Conservation (phyloP, 2,329 filamentous ascomycete species). For the Myriosclerotinia curreyana region DNA sequence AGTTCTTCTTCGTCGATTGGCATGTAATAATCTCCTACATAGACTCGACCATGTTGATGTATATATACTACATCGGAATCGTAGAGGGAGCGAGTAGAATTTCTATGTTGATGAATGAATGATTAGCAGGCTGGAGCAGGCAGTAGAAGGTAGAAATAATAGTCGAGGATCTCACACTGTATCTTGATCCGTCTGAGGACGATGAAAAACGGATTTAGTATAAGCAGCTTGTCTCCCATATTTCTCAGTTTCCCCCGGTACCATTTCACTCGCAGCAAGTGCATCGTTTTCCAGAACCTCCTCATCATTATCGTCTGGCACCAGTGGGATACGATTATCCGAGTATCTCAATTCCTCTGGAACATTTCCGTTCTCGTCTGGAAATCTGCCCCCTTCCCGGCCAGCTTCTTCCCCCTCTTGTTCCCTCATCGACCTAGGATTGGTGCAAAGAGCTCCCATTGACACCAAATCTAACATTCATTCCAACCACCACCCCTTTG, state of each 20-base stretch:
- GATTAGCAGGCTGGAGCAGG: not conserved
- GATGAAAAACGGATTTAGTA: constrained; percentile 22
- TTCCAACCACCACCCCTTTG: not conserved
- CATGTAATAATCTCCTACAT: constrained; percentile 47
- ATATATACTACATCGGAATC: constrained; percentile 35
- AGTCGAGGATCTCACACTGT: constrained; percentile 21
- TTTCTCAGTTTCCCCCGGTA: constrained; percentile 13
- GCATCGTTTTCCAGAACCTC: constrained; percentile 6
- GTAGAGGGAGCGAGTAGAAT: constrained; percentile 38
- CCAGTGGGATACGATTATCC: not conserved
- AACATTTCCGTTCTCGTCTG: not conserved
- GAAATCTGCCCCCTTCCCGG: not conserved
- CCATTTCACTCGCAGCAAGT: not conserved
- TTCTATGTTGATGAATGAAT: constrained; percentile 25
- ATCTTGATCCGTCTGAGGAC: constrained; percentile 22
- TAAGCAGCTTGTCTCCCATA: constrained; percentile 2
- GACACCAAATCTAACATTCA: not conserved
- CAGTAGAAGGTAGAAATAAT: not conserved
- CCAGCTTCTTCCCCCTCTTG: not conserved
- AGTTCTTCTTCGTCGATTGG: constrained; percentile 39
- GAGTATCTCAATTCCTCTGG: not conserved
- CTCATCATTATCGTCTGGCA: constrained; percentile 12
- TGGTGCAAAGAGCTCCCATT: constrained; percentile 15
- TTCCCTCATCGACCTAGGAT: constrained; percentile 2
- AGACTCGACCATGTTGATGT: constrained; percentile 51